Conservation (phyloP, 148 eudicot genomes). For the Rhododendron simsii region DNA sequence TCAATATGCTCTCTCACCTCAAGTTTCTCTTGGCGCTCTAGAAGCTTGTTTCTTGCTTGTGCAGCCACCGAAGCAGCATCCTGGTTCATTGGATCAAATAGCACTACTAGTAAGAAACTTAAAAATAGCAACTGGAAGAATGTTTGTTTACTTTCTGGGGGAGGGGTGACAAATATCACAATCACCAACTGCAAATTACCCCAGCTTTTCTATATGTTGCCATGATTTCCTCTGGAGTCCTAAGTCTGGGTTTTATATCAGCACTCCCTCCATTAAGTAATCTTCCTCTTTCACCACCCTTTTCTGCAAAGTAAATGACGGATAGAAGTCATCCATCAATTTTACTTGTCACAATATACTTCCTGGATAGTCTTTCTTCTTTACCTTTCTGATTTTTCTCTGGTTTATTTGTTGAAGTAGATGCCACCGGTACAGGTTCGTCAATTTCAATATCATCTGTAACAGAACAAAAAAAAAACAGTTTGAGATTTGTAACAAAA, state of each 20-base stretch:
- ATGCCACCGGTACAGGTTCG: constrained; percentile 44
- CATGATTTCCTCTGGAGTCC: constrained; percentile 74
- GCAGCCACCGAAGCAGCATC: constrained; percentile 68
- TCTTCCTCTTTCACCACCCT: constrained; percentile 38
- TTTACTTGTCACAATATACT: background rate
- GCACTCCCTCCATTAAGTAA: constrained; percentile 41
- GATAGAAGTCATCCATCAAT: background rate
- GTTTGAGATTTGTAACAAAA: background rate
- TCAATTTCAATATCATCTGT: constrained; percentile 82
- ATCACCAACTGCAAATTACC: constrained; percentile 28
- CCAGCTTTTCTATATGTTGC: constrained; percentile 63
- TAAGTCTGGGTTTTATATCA: constrained; percentile 50
- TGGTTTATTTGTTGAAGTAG: constrained; percentile 39
- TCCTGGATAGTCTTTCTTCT: background rate
- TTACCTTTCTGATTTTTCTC: constrained; percentile 25
- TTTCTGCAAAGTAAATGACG: constrained; percentile 30
- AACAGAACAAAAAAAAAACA: constrained; percentile 4
- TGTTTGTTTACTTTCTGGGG: background rate
- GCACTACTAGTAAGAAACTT: background rate
- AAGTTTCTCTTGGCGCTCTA: constrained; percentile 84
- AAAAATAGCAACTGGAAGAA: background rate
- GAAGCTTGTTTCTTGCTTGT: constrained; percentile 78
- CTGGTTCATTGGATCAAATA: constrained; percentile 29
- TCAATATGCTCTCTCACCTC: constrained; percentile 42
- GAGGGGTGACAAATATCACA: background rate